A percentile compares a stretch with the other conserved stretches of the same genome.
Evolutionary conservation across 2,329 filamentous ascomycete genomes (phyloP).

Genomic region (Knoxdaviesia capensis): DNA sequence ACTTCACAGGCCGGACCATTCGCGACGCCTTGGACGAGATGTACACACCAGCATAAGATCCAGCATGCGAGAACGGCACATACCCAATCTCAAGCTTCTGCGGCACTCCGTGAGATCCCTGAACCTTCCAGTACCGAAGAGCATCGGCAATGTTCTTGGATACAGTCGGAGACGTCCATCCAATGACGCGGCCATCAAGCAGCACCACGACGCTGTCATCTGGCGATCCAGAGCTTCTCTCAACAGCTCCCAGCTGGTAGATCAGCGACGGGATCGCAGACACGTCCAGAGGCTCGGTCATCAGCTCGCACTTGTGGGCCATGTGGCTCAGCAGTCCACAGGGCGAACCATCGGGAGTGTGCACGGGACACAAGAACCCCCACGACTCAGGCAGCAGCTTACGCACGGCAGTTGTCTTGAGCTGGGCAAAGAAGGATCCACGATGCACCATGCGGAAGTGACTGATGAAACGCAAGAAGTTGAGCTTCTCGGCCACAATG

Average conservation of each 20-base stretch:
- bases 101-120: constrained; percentile 63
- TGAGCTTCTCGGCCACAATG: constrained; percentile 95
- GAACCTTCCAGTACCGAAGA: constrained; percentile 86
- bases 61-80: constrained; percentile 68
- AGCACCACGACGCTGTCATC: constrained; percentile 77
- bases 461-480: constrained; percentile 94
- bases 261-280: constrained; percentile 56
- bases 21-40: constrained; percentile 71
- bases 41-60: constrained; percentile 92
- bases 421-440: constrained; percentile 94
- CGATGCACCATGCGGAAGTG: constrained; percentile 98
- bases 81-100: constrained; percentile 78
- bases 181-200: constrained; percentile 74
- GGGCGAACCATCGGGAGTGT: constrained; percentile 89
- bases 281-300: constrained; percentile 54
- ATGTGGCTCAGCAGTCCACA: constrained; percentile 92
- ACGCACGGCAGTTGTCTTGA: constrained; percentile 92
- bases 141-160: constrained; percentile 68
- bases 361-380: constrained; percentile 94
- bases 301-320: constrained; percentile 82
- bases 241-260: constrained; percentile 59
- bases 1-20: constrained; percentile 85
- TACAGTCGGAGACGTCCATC: constrained; percentile 75
- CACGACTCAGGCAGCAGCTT: constrained; percentile 92
- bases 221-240: constrained; percentile 55